Conservation (phyloP, 257 asterid species). For the Jacaranda mimosifolia region DNA sequence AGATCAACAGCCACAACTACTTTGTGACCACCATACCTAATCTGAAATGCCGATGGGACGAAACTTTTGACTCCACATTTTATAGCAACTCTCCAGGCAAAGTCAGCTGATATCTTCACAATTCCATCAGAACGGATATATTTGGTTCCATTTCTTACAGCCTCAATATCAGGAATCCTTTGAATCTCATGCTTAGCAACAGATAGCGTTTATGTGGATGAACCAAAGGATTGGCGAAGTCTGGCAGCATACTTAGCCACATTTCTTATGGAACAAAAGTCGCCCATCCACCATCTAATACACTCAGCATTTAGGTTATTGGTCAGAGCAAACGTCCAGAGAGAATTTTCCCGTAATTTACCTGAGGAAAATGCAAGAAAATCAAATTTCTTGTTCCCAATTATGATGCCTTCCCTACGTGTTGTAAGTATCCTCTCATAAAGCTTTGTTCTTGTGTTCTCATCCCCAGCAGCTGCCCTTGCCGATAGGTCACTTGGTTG, state of each 20-base stretch:
- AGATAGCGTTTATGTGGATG: conserved; percentile 76
- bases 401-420: too few species aligned
- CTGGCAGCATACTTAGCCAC: conserved; percentile 95
- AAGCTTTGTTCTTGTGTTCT: too few species aligned
- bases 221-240: conserved; percentile 92
- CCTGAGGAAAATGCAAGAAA: too few species aligned
- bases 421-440: too few species aligned
- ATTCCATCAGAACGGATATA: conserved; percentile 89
- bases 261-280: conserved; percentile 68
- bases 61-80: conserved; percentile 65
- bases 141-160: conserved; percentile 21
- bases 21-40: conserved; percentile 88
- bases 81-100: conserved; percentile 69
- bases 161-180: conserved; percentile 58
- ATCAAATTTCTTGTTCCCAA: too few species aligned
- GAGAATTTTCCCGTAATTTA: too few species aligned
- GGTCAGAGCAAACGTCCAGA: too few species aligned
- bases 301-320: conserved; percentile 58
- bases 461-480: too few species aligned
- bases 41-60: conserved; percentile 87
- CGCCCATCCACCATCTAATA: conserved; percentile 90
- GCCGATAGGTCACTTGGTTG: too few species aligned
- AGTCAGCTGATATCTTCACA: conserved; percentile 79
- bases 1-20: conserved; percentile 92
- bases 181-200: conserved; percentile 61